phyloP scores from a whole-genome alignment of 73 alveolate genomes.

The Diophrys appendiculata region DNA sequence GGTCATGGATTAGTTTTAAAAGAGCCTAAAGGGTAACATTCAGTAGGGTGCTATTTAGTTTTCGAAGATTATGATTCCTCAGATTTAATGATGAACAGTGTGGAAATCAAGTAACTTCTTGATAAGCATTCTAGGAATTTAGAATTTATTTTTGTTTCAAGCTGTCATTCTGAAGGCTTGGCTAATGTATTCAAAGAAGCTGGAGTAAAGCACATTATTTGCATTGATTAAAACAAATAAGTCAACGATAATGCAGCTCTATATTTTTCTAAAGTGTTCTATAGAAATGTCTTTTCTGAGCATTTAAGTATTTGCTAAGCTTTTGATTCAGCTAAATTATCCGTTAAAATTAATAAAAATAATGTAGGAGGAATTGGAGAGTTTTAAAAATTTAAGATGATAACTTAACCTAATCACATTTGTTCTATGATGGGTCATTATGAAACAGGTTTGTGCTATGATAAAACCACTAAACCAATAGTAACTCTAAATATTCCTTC shows the following conservation, averaged over 20 bases:
- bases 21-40: background rate
- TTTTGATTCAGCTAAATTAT: background rate
- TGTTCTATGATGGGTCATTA: background rate
- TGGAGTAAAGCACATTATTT: constrained; percentile 11
- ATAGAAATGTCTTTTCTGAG: background rate
- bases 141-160: constrained; percentile 2
- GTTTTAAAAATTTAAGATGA: background rate
- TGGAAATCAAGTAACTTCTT: background rate
- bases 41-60: background rate
- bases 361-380: background rate
- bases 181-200: background rate
- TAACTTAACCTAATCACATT: background rate
- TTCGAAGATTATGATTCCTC: constrained; percentile 2
- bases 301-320: background rate
- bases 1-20: background rate
- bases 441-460: background rate
- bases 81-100: background rate
- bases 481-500: too few relatives aligned
- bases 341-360: background rate
- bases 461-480: too few relatives aligned
- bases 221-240: background rate
- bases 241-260: background rate
- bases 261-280: constrained; percentile 2
- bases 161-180: constrained; percentile 6
- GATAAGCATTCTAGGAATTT: background rate